Evolutionary conservation across 768 basidiomycete species (phyloP), one percentile per base, ranked within the genome.

Genomic region (Tylopilus cervinicoccineus): DNA sequence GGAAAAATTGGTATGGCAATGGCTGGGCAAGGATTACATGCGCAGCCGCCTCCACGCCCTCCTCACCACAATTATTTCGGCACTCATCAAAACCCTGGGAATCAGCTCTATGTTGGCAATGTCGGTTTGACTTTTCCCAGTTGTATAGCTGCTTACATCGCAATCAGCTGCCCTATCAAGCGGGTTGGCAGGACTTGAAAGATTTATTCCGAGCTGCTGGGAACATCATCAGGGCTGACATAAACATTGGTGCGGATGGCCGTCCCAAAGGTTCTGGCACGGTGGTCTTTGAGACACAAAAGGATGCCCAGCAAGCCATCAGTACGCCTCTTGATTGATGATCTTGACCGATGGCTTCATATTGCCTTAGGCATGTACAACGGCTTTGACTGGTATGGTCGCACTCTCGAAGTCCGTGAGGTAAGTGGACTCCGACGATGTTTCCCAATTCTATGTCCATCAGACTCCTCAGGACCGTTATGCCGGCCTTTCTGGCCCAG

Each of bases 171-270:
- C 94, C 93, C 2, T 92, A 90, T 63, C 92, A 94, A 71, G 93
- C 93, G n/a, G 92, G 92, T 26, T 99, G 95, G 95, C 95, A 99
- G 66, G 95, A 98, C 65, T 72, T 98, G 47, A 98, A 98, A 63
- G 95, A 98, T 67, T 74, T 98, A 24, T 97, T 98, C 84, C 84
- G 95, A 47, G 82, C 90, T 24, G 90, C 95, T 38, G 95, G 95
- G 7, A 89, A 91, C 62, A 94, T 99, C 57, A 83, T 97, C 54
- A 84, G 95, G 38, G 93, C 95, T 47, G 95, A 98, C 65, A 92
- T 97, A 54, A 93, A 94, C 57, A 87, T 95, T 48, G 91, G 89
- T 50, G 83, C 84, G 19, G 93, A 96, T 67, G 94, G 94, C 23
- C 80, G 85, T 12, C 93, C 95, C 14, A 95, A 96, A 66, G 95